A percentile compares a stretch with the other conserved stretches of the same genome.
Evolutionary conservation across 73 alveolate species (phyloP).

Genomic region (Paramecium octaurelia): DNA sequence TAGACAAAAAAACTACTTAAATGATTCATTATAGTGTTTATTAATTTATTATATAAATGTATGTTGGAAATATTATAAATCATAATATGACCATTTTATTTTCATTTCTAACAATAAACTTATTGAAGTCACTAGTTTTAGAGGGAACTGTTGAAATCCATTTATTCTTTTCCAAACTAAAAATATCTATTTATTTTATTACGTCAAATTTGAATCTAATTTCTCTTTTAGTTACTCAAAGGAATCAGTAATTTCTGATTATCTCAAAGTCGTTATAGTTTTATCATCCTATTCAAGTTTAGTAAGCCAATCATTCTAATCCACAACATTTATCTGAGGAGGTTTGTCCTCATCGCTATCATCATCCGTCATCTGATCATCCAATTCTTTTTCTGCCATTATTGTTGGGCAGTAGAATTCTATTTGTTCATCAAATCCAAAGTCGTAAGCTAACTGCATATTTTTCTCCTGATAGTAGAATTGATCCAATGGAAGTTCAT

Average conservation of each 20-base stretch:
- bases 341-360: conserved; percentile 65
- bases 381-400: conserved; percentile 44
- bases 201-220: conserved; percentile 49
- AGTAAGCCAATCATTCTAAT: conserved; percentile 39
- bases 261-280: not conserved
- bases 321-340: conserved; percentile 37
- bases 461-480: conserved; percentile 41
- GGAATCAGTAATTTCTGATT: conserved; percentile 13
- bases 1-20: not conserved
- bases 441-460: conserved; percentile 39
- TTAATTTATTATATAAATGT: not conserved
- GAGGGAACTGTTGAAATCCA: conserved; percentile 58
- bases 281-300: conserved; percentile 55
- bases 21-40: not conserved
- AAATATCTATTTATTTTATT: not conserved
- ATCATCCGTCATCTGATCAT: conserved; percentile 59
- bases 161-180: conserved; percentile 42
- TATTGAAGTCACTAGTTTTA: conserved; percentile 51
- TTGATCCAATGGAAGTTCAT: conserved; percentile 46
- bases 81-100: conserved; percentile 54
- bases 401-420: conserved; percentile 49
- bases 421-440: conserved; percentile 26
- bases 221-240: not conserved
- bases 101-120: conserved; percentile 18
- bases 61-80: not conserved